phyloP scores from a whole-genome alignment of 106 monocot species.

The Iris macrosiphon region DNA sequence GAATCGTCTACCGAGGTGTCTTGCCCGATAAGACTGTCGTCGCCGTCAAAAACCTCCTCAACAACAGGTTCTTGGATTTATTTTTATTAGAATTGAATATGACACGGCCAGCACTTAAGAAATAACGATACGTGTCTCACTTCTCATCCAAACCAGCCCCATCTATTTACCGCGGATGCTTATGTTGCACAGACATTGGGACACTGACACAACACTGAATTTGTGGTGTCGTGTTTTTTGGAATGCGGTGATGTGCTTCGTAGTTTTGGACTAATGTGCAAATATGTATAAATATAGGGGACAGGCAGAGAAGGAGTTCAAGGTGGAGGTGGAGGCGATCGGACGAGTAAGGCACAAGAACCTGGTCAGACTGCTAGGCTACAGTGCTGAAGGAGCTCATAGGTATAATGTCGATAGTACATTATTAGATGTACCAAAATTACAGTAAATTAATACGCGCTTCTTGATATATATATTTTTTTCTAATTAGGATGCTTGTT shows the following conservation, averaged over 20 bases:
- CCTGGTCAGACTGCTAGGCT: constrained; percentile 35
- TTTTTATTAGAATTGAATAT: background rate
- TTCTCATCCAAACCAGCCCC: no score
- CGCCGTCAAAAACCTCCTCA: constrained; percentile 56
- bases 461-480: background rate
- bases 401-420: no score
- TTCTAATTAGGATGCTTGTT: constrained; percentile 31
- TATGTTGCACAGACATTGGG: no score
- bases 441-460: no score
- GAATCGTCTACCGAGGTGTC: constrained; percentile 47
- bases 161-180: no score
- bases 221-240: background rate
- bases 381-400: constrained; percentile 27
- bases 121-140: no score
- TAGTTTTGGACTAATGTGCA: background rate
- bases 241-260: background rate
- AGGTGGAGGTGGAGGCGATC: constrained; percentile 36
- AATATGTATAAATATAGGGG: no score
- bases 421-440: background rate
- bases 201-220: background rate
- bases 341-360: constrained; percentile 41
- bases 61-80: constrained; percentile 31
- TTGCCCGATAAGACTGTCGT: constrained; percentile 24
- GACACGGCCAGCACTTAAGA: no score
- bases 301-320: constrained; percentile 36